Evolutionary conservation across 2,329 filamentous ascomycete species (phyloP), one percentile per base, ranked within the genome.

Genomic region (Coniochaeta hoffmannii): DNA sequence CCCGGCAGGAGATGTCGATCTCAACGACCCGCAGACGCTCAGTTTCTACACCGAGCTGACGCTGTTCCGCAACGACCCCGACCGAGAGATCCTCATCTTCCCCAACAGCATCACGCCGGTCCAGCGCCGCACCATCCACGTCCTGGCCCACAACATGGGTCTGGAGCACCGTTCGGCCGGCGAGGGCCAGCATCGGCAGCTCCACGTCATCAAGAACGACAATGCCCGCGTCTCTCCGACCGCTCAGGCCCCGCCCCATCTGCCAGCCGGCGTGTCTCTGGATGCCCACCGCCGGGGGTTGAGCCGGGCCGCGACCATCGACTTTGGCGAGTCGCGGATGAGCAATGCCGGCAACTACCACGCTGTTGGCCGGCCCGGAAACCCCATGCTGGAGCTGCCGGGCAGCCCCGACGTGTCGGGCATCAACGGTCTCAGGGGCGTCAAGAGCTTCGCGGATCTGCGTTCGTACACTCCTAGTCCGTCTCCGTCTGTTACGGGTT

Each of bases 361-460:
- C 64, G 82, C 88, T 2, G 81, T 96, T 57, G 86, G 89, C 22
- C 85, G 93, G 60, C 90, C 93, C 62, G 86, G 87, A 10, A 63
- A 66, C 28, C 89, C 89, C 30, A 91, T 92, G n/a, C 77, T 97
- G 35, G 89, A 92, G 67, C 85, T 94, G 56, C 85, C 92, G n/a
- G 90, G 90, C 61, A 92, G 90, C 66, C 89, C 82, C 17, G 83
- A 86, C 50, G 75, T 69, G 57, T 76, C 75, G 28, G 85, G 86
- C 31, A 83, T 88, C 50, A 87, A 90, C 67, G 93, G 93, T 65
- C 82, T 99, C 34, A 87, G 94, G 44, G 90, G 90, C 28, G 94
- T 93, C 59, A 97, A 97, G 77, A 97, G 93, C 53, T 97, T 97
- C 69, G 94, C 93, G 34, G 94, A 99, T 68, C 76, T 99, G 60